Conservation (phyloP, 2,329 filamentous ascomycete genomes). For the Fusarium pseudonygamai region DNA sequence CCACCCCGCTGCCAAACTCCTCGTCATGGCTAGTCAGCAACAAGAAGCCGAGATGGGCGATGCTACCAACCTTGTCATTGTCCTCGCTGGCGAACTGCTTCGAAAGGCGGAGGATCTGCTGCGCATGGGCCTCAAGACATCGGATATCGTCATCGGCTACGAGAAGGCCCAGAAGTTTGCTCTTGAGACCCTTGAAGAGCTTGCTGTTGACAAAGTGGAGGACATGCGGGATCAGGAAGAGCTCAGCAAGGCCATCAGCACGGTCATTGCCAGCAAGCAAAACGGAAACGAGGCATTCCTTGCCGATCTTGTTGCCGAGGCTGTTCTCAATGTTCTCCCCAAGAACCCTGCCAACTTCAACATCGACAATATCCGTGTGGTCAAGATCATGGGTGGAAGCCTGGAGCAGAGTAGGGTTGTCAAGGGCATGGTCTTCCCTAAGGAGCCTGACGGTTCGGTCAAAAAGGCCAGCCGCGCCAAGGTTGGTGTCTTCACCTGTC, state of each 20-base stretch:
- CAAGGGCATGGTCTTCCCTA: slow-evolving; percentile 97
- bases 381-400: slow-evolving; percentile 99
- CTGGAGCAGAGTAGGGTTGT: slow-evolving; percentile 94
- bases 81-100: slow-evolving; percentile 92
- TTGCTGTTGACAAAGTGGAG: slow-evolving; percentile 89
- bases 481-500: slow-evolving; percentile 96
- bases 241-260: slow-evolving; percentile 93
- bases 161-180: slow-evolving; percentile 93
- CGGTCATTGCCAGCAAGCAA: slow-evolving; percentile 96
- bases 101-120: slow-evolving; percentile 97
- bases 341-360: slow-evolving; percentile 98
- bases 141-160: slow-evolving; percentile 94
- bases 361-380: slow-evolving; percentile 97
- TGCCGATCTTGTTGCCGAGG: slow-evolving; percentile 86
- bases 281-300: slow-evolving; percentile 91
- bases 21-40: slow-evolving; percentile 99
- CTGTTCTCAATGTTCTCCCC: slow-evolving; percentile 85
- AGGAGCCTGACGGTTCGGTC: slow-evolving; percentile 89
- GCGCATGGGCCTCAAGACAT: slow-evolving; percentile 97
- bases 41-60: slow-evolving; percentile 99
- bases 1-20: slow-evolving; percentile 94
- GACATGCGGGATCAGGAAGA: slow-evolving; percentile 83
- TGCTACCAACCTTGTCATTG: slow-evolving; percentile 96
- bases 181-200: slow-evolving; percentile 83
- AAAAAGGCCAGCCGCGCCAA: slow-evolving; percentile 95